phyloP scores from a whole-genome alignment of 1,139 yeast species.

The Trichomonascaceae sp. region DNA sequence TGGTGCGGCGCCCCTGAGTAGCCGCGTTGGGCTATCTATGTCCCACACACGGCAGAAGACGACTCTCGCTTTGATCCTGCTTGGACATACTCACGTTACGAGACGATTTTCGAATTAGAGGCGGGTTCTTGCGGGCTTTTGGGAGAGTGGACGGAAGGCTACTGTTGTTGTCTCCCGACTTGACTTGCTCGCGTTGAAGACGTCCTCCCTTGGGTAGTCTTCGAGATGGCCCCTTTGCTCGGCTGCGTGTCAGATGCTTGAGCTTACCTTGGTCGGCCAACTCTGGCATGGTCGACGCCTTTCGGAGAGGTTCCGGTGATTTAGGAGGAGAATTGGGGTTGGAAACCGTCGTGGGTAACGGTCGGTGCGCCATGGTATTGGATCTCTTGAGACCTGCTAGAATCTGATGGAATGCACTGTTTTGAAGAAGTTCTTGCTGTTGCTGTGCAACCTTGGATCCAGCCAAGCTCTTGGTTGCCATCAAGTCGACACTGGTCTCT shows the following conservation, averaged over 20 bases:
- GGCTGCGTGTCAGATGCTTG: background rate
- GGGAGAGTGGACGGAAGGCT: too few species aligned
- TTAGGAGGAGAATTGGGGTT: too few species aligned
- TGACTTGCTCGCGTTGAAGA: too few species aligned
- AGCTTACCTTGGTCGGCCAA: background rate
- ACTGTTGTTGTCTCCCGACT: too few species aligned
- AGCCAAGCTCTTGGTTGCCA: slow-evolving; percentile 11
- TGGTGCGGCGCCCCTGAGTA: too few species aligned
- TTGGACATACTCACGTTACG: too few species aligned
- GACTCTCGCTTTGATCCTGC: too few species aligned
- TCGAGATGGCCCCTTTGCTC: background rate
- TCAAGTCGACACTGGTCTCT: slow-evolving; percentile 4
- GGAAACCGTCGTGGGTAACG: too few species aligned
- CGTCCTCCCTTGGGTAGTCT: background rate
- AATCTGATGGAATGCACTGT: slow-evolving; percentile 12
- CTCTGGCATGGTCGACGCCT: background rate
- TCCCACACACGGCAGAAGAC: too few species aligned
- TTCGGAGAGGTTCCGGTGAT: background rate
- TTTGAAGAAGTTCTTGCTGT: slow-evolving; percentile 11
- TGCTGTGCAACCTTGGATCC: slow-evolving; percentile 13
- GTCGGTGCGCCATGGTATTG: slow-evolving; percentile 12
- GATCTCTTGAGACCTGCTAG: slow-evolving; percentile 13
- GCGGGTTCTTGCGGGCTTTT: too few species aligned
- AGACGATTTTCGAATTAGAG: too few species aligned
- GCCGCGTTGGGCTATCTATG: too few species aligned